Evolutionary conservation across 129 eudicot species (phyloP), one percentile per base, ranked within the genome.

Genomic region (Arctium lappa): DNA sequence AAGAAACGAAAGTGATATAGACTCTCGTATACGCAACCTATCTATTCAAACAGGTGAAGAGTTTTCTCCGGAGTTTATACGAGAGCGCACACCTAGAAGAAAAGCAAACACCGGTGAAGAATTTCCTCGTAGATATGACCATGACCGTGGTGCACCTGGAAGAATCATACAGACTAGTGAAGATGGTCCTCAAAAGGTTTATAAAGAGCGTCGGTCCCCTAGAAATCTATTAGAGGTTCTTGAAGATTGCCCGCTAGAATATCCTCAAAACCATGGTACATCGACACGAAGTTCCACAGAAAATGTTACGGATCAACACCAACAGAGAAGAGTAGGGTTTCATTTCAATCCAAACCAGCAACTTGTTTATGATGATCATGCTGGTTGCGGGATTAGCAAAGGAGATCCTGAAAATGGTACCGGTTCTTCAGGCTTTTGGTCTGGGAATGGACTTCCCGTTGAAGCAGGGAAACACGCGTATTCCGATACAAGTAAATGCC

Each of bases 1-100:
- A 37, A 70, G 73, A 48, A 84, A 80, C 48, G 48, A 12, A 75
- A 39, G 15, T 71, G 69, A 22, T 53, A 79, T 65, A 22, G 72
- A 48, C 36, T 80, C 81, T 38, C 1, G 75, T 37, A 42, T 68
- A 66, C 84, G 40, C 18, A 89, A 91, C 48, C 56, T 89, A 65
- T 91, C 91, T 33, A 74, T 89, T 27, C 95, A 89, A 81, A 91
- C 92, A 9, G 95, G 95, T 3, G 95, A 91, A 50, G 95, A 91
- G 76, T 91, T 91, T 82, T 87, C 92, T 1, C 86, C 77, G 0
- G 89, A 83, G 82, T 91, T 91, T 72, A 85, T 91, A 30, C 82
- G 89, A 37, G 89, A 89, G 5, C 89, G 95, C 50, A 69, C 82
- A 12, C 82, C 92, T n/a, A 40, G 83, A 75, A 80, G 72, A 81